Base-by-base conservation (phyloP, 2,329 filamentous ascomycete genomes). In the Fusarium annulatum region DNA sequence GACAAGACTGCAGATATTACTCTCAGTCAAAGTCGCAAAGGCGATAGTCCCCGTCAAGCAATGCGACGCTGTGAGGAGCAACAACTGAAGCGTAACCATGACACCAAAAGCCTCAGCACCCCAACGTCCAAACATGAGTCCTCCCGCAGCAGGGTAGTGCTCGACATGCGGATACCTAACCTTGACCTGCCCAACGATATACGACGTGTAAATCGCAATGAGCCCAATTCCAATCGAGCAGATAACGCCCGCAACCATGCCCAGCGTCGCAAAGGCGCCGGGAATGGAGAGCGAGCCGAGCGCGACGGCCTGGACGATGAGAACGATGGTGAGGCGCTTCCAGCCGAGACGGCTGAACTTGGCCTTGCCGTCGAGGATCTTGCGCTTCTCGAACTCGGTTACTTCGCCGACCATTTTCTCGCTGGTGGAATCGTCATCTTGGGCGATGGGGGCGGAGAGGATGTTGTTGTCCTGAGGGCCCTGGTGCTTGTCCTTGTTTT, bases 11-110 rank as follows among this genome's bases (percentile, higher is more conserved):
- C 83, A 85, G 10, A 79, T 64, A 34, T 75, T 86, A 73, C 90
- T 86, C 5, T 87, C 80, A 2, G 89, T 91, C 48, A 93, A 81
- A 30, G 85, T 88, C 71, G 89, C 90, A 80, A 92, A 87, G 70
- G 90, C 90, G 69, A 92, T 90, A 18, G 86, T 86, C 73, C 92
- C 92, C 1, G 90, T 91, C 59, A 93, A 82, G 48, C 92, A 84
- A 80, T 93, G 92, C n/a, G 89, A 91, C 21, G 87, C 89, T 81
- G 91, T 89, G 76, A 91, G 87, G 79, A 93, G 92, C 41, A 91
- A 79, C 11, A 93, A 82, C 79, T 92, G 88, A 14, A 92, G 78
- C 8, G 87, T 82, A 70, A 91, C 88, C 58, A 86, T 88, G 48
- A 83, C 79, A 18, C 88, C 89, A 55, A 91, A 83, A 38, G 92